Evolutionary conservation across 148 eudicot genomes (phyloP), one percentile per base, ranked within the genome.

Genomic region (Heliamphora exappendiculata): DNA sequence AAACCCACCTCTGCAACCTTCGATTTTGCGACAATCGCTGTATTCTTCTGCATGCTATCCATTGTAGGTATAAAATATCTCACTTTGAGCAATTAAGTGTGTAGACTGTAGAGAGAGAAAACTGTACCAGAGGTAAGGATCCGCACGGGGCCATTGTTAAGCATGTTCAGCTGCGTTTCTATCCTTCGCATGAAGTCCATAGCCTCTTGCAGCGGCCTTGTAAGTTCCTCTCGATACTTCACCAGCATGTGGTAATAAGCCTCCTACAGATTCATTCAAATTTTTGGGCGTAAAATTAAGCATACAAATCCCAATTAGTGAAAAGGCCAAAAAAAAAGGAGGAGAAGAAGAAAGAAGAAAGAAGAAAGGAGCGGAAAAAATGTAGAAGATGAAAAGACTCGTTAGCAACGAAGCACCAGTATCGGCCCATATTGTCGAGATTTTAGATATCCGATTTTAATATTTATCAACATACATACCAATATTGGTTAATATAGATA

Each of bases 221-320:
- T 84, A 28, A 94, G 74, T 75, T 94, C 98, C 78, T 92, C 96
- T 33, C 90, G 79, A 58, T 94, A 94, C 77, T 94, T 94, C 64
- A 89, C 91, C 78, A 94, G 82, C 98, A 94, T 94, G 76, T 92
- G 90, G 76, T 83, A 94, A 76, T 94, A 94, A 39, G 98, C 98
- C 85, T 94, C 98, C 98, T 94, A 41, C 55, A 54, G 13, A 60
- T 49, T 29, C 2, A 24, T 7, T 2, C 42, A 41, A 41, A 49
- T 60, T 60, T 60, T 22, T 57, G 26, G 58, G 58, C 20, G 17
- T 53, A 39, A 0, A 37, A 66, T 14, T 7, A 39, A 10, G 12
- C 16, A 0, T 3, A 22, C 28, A 4, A 4, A 3, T 3, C 58
- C 58, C 58, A 53, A 4, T 17, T 17, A 39, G 8, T 64, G 24